Percentiles rank a stretch among this genome's conserved stretches.
phyloP scores from a whole-genome alignment of 345 rosid genomes.

The Lepidium didymum region DNA sequence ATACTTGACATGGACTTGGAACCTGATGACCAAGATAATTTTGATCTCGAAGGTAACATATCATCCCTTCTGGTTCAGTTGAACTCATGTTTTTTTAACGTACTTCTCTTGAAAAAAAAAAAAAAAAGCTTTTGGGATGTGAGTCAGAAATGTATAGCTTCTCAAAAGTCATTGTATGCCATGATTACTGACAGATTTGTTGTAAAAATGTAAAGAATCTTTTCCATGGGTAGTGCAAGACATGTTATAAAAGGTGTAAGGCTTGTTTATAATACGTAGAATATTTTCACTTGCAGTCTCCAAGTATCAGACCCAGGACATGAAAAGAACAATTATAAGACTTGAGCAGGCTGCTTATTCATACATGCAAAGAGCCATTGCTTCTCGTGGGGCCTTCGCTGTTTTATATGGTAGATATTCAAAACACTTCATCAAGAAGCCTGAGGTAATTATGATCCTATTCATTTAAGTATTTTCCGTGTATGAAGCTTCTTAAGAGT shows the following conservation, averaged over 20 bases:
- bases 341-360: conserved; percentile 71
- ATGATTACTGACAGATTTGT: not conserved
- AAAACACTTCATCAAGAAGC: conserved; percentile 70
- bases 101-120: not conserved
- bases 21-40: conserved; percentile 62
- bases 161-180: not conserved
- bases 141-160: not conserved
- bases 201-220: not conserved
- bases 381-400: conserved; percentile 65
- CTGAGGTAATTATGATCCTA: conserved; percentile 48
- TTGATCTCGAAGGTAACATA: conserved; percentile 55
- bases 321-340: conserved; percentile 52
- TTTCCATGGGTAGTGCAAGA: not conserved
- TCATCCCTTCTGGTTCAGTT: not conserved
- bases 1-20: conserved; percentile 85
- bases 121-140: not conserved
- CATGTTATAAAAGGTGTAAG: not conserved
- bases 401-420: conserved; percentile 61
- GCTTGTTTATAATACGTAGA: not conserved
- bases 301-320: conserved; percentile 58
- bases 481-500: not conserved
- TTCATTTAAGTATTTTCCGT: not conserved
- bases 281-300: conserved; percentile 44
- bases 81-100: not conserved
- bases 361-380: conserved; percentile 71